Evolutionary conservation across 352 stramenopile species (phyloP), one percentile per base, ranked within the genome.

Genomic region (Globisporangium megalacanthum): DNA sequence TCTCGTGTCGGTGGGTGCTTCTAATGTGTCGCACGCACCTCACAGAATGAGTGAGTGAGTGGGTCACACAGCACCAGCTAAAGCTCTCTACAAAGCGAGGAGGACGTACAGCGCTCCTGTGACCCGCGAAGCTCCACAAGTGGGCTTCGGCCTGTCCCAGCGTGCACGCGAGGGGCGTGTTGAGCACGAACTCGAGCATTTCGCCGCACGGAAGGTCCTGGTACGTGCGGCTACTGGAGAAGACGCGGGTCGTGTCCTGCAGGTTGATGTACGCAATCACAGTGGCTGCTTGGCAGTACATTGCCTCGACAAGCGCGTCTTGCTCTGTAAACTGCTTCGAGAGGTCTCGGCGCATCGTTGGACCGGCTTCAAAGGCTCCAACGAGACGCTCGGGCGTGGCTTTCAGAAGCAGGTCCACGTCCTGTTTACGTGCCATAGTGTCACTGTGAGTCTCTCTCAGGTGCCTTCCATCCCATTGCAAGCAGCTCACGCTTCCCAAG

Each of bases 151-250:
- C 33, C 6, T 60, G 29, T 6, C 10, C 29, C 17, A 60, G 3
- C 4, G 15, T 36, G 31, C 44, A 60, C 1, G 29, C 22, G 15
- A 50, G 11, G 36, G 37, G 22, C 7, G 39, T 57, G 52, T 49
- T 58, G 39, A 41, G 37, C 2, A 25, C 48, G 37, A 58, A 58
- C 52, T 58, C 52, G 5, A 49, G 14, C 22, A 37, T 49, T 39
- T 44, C 25, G 37, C 37, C 36, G 41, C 22, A 50, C 11, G 48
- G 48, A 8, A 49, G 35, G 44, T 52, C 53, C 13, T 51, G 39
- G 20, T 59, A 52, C n/a, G 46, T 44, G 2, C 50, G 25, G 31
- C 41, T 51, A 31, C 41, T 46, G 53, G 25, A 52, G 42, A 37
- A 59, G 4, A 51, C 42, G n/a, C 53, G 44, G 9, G 22, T 45